Base-by-base conservation (phyloP, 2,329 filamentous ascomycete species). In the Keithomyces neogunnii region DNA sequence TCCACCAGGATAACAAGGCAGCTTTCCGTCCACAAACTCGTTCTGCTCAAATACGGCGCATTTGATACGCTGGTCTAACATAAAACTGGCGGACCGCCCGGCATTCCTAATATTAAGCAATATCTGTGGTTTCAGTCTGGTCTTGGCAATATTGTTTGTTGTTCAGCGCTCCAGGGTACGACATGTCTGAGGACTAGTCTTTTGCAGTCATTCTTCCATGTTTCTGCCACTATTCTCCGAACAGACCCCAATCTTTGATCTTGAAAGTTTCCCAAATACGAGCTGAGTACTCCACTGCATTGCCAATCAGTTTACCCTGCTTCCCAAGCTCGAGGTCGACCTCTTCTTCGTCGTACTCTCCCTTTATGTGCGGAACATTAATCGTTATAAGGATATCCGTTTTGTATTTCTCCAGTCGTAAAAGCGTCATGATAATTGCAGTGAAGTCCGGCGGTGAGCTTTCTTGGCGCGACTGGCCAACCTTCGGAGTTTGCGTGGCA, bases 321-420 rank as follows among this genome's bases (percentile, higher is more conserved):
- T 79, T 83, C 13, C 83, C 83, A 51, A 82, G 68, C 62, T 82
- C 76, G 51, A 84, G 69, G 62, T 88, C 81, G 13, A 92, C 81
- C 33, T 89, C 84, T 7, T 85, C 84, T 66, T 84, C 80, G 60
- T 84, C 75, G 64, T 89, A 89, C 66, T 87, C 81, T 55, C 85
- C 84, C 59, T 81, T 77, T 58, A 89, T 85, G 63, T 93, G 86
- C 31, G 91, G 92, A 46, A 95, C 87, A 68, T 96, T 96, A 63
- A 96, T 81, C 40, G 88, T 88, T 55, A 96, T 82, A 45, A 96
- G 73, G 39, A 97, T 72, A 68, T 97, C 92, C 1, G 91, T 92
- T 52, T 74, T 75, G 63, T 90, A 77, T 60, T 80, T 77, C 67
- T 85, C 85, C 45, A 97, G 75, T 13, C 92, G 78, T 51, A 96